These are phyloP conservation scores for Yamadazyma diospyri DNA, from an alignment of 1,139 yeast species.

Conservation along the genomic window DNA sequence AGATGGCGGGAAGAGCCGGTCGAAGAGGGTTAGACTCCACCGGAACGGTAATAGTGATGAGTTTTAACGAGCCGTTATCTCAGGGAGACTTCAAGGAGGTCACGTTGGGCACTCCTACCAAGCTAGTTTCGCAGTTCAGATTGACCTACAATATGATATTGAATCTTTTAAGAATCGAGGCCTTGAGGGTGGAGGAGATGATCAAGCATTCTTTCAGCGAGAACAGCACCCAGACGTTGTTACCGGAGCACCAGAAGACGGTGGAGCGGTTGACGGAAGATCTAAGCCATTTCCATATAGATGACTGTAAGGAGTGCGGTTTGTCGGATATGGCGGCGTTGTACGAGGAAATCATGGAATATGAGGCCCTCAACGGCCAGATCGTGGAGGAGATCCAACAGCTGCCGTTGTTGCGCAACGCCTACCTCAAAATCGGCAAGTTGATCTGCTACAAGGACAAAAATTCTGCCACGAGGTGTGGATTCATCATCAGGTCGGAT, in stretches of 20 bases:
- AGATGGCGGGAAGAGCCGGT: slow-evolving; percentile 99
- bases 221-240: slow-evolving; percentile 76
- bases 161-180: slow-evolving; percentile 87
- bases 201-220: slow-evolving; percentile 94
- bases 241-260: slow-evolving; percentile 80
- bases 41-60: slow-evolving; percentile 95
- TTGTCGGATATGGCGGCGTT: slow-evolving; percentile 42
- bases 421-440: slow-evolving; percentile 54
- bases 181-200: slow-evolving; percentile 94
- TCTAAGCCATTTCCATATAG: slow-evolving; percentile 36
- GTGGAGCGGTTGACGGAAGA: slow-evolving; percentile 52
- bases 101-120: slow-evolving; percentile 83
- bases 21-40: slow-evolving; percentile 92
- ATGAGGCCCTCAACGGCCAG: slow-evolving; percentile 39
- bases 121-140: slow-evolving; percentile 86
- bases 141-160: slow-evolving; percentile 94
- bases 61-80: slow-evolving; percentile 67
- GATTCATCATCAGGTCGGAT: slow-evolving; percentile 49
- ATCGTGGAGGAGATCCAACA: slow-evolving; percentile 47
- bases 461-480: slow-evolving; percentile 43
- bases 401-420: slow-evolving; percentile 42
- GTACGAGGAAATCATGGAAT: slow-evolving; percentile 43
- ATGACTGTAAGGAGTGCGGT: slow-evolving; percentile 35
- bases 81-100: slow-evolving; percentile 69
- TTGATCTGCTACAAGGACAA: slow-evolving; percentile 56